phyloP scores from a whole-genome alignment of 192 early-diverging fungal species.

The Spizellomyces sp. region DNA sequence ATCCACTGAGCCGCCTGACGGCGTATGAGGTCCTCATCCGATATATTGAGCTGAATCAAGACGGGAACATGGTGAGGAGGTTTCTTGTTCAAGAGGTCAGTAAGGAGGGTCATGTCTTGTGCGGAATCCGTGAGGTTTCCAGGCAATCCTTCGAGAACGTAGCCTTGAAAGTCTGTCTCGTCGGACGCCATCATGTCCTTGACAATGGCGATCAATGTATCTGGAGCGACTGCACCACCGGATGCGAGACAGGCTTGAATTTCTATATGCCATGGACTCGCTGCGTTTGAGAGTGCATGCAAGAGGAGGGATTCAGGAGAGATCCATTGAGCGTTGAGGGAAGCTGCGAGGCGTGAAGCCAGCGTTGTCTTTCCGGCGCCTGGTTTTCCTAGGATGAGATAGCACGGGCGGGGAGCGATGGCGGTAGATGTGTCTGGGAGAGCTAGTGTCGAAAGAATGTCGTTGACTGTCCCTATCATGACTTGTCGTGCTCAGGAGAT shows the following conservation, averaged over 20 bases:
- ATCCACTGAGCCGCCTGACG: slow-evolving; percentile 40
- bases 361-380: slow-evolving; percentile 44
- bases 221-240: slow-evolving; percentile 27
- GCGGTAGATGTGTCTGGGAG: too few relatives aligned
- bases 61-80: slow-evolving; percentile 22
- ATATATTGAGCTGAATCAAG: slow-evolving; percentile 41
- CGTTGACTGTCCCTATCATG: too few relatives aligned
- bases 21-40: slow-evolving; percentile 35
- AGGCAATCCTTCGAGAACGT: slow-evolving; percentile 42
- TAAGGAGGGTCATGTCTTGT: slow-evolving; percentile 21
- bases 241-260: slow-evolving; percentile 6
- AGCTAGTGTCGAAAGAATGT: too few relatives aligned
- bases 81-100: slow-evolving; percentile 5
- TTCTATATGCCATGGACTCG: slow-evolving; percentile 6
- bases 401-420: slow-evolving; percentile 21
- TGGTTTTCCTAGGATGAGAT: slow-evolving; percentile 50
- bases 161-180: slow-evolving; percentile 35
- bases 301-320: slow-evolving; percentile 33
- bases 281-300: slow-evolving; percentile 15
- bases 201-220: slow-evolving; percentile 26
- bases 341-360: slow-evolving; percentile 37
- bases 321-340: slow-evolving; percentile 23
- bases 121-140: not conserved
- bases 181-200: slow-evolving; percentile 7
- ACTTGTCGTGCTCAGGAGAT: too few relatives aligned